Conservation (phyloP, 345 rosid species). For the Corchorus capsularis region DNA sequence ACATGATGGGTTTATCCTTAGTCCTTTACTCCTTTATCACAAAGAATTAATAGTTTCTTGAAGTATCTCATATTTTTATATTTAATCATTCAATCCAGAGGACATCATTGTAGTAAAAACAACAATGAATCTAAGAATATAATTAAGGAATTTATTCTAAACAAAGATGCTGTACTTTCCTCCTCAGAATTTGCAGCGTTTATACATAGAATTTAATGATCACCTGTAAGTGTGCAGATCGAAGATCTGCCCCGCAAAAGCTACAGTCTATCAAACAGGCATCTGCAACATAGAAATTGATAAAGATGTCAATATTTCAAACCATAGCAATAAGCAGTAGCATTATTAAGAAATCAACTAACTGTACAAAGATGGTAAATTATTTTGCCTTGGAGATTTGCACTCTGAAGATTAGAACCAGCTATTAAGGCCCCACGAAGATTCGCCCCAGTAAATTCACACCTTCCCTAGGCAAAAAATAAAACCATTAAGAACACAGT, state of each 20-base stretch:
- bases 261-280: conserved; percentile 83
- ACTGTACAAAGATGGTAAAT: not conserved
- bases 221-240: conserved; percentile 93
- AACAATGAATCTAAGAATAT: not conserved
- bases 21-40: not conserved
- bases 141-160: not conserved
- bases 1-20: not conserved
- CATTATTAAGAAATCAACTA: not conserved
- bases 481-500: conserved; percentile 27
- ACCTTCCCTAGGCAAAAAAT: conserved; percentile 67
- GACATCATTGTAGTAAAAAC: not conserved
- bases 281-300: conserved; percentile 51
- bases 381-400: conserved; percentile 77
- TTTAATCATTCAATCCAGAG: not conserved
- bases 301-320: not conserved
- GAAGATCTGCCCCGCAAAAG: conserved; percentile 87
- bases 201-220: conserved; percentile 6
- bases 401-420: conserved; percentile 93
- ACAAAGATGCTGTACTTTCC: not conserved
- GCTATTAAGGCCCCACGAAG: conserved; percentile 87
- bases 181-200: not conserved
- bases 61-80: not conserved
- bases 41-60: not conserved
- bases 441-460: conserved; percentile 89
- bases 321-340: not conserved